Conservation (phyloP, 257 asterid genomes). For the Jacaranda copaia region DNA sequence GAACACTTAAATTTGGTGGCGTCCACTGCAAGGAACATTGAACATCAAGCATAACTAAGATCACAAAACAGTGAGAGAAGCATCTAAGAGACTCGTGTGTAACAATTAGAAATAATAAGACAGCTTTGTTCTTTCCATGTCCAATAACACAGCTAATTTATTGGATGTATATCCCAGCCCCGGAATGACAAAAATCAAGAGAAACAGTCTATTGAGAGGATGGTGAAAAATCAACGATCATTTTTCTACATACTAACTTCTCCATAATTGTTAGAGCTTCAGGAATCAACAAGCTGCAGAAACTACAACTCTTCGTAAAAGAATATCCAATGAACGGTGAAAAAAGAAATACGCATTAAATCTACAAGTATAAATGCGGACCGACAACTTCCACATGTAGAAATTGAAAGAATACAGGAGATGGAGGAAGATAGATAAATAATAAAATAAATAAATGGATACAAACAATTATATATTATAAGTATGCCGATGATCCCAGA, state of each 20-base stretch:
- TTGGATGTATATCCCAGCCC: constrained; percentile 8
- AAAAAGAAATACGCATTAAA: no score
- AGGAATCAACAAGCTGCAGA: neutral
- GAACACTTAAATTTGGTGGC: constrained; percentile 92
- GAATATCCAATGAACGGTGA: no score
- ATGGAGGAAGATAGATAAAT: no score
- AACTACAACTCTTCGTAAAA: neutral
- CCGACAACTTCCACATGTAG: no score
- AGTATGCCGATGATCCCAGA: no score
- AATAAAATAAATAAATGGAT: no score
- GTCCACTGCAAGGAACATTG: constrained; percentile 81
- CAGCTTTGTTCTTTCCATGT: neutral
- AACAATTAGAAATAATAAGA: constrained; percentile 12
- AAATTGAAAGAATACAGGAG: no score
- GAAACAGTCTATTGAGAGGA: constrained; percentile 31
- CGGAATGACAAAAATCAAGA: constrained; percentile 19
- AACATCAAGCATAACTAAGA: constrained; percentile 36
- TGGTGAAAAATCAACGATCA: constrained; percentile 24
- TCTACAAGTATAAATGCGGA: no score
- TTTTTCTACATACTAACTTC: constrained; percentile 19
- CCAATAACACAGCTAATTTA: neutral
- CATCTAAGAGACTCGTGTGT: constrained; percentile 22
- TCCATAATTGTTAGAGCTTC: constrained; percentile 16
- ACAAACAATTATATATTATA: no score
- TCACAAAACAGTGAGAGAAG: constrained; percentile 20